Conservation (phyloP, 306 rosid species). For the Arachis stenosperma region DNA sequence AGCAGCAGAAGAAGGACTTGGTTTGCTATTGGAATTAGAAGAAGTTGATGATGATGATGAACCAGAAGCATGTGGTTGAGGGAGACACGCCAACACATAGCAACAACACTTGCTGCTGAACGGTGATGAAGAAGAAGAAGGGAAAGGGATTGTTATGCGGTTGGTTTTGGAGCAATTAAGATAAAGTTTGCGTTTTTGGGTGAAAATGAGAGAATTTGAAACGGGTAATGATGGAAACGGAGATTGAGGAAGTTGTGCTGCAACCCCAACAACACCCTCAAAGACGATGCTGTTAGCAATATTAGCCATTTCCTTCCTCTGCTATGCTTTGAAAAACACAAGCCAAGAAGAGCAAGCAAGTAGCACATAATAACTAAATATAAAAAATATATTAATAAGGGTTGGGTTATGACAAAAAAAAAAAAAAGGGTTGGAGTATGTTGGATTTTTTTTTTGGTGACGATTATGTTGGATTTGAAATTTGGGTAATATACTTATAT, state of each 20-base stretch:
- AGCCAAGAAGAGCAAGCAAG: neutral
- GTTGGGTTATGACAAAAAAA: too few relatives aligned
- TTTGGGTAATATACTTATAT: too few relatives aligned
- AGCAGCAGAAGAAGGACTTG: slow-evolving; percentile 34
- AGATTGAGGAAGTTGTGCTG: slow-evolving; percentile 26
- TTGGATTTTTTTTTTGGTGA: too few relatives aligned
- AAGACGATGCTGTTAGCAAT: slow-evolving; percentile 41
- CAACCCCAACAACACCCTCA: neutral
- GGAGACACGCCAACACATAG: slow-evolving; percentile 50
- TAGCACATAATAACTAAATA: too few relatives aligned
- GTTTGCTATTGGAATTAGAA: neutral
- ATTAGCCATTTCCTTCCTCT: slow-evolving; percentile 21
- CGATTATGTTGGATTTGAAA: too few relatives aligned
- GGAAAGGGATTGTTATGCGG: slow-evolving; percentile 20
- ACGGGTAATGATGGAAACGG: slow-evolving; percentile 3
- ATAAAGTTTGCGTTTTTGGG: slow-evolving; percentile 24
- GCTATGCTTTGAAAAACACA: neutral
- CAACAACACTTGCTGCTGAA: slow-evolving; percentile 18
- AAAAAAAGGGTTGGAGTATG: too few relatives aligned
- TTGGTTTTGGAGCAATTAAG: slow-evolving; percentile 22
- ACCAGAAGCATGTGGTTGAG: slow-evolving; percentile 45
- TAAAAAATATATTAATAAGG: too few relatives aligned
- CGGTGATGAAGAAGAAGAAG: slow-evolving; percentile 40
- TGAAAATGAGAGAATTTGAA: slow-evolving; percentile 21
- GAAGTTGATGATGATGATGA: slow-evolving; percentile 34